These are phyloP conservation scores for Fraxinus baroniana DNA, from an alignment of 305 asterid genomes.

Conservation along the genomic window DNA sequence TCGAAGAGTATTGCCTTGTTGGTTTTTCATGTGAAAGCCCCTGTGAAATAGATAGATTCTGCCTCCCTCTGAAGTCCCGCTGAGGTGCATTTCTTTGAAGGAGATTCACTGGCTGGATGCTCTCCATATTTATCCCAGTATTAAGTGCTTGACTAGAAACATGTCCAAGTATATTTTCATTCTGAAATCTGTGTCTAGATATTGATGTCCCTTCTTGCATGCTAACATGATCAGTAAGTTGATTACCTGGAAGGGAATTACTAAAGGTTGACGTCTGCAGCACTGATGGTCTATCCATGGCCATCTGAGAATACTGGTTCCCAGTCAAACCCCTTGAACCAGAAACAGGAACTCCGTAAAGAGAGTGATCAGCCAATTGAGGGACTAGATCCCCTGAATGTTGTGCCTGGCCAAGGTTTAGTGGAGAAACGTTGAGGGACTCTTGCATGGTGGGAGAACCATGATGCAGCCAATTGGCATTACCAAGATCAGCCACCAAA, in stretches of 20 bases:
- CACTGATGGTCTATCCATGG: conserved; percentile 44
- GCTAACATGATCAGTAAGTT: conserved; percentile 50
- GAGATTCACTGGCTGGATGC: conserved; percentile 49
- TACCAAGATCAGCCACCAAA: conserved; percentile 56
- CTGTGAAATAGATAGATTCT: conserved; percentile 39
- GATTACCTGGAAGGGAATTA: conserved; percentile 50
- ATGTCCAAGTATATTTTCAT: conserved; percentile 46
- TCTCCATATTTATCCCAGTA: conserved; percentile 37
- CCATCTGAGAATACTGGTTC: conserved; percentile 55
- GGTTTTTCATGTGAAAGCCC: conserved; percentile 44
- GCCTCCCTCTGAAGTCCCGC: conserved; percentile 42
- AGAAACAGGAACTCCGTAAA: conserved; percentile 82
- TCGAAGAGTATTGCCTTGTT: conserved; percentile 33
- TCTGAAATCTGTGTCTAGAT: conserved; percentile 53
- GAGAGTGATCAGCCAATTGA: conserved; percentile 75
- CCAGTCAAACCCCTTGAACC: conserved; percentile 60
- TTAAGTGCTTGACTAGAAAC: conserved; percentile 40
- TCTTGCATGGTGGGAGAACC: conserved; percentile 60
- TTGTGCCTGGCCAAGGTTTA: conserved; percentile 53
- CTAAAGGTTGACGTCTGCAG: conserved; percentile 47
- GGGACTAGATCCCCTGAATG: conserved; percentile 45
- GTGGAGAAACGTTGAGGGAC: conserved; percentile 49
- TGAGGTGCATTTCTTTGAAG: conserved; percentile 42
- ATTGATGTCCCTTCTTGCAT: conserved; percentile 42
- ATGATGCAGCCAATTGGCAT: conserved; percentile 59